Evolutionary conservation across 345 rosid species (phyloP).

Genomic region (Lepidium aucheri): DNA sequence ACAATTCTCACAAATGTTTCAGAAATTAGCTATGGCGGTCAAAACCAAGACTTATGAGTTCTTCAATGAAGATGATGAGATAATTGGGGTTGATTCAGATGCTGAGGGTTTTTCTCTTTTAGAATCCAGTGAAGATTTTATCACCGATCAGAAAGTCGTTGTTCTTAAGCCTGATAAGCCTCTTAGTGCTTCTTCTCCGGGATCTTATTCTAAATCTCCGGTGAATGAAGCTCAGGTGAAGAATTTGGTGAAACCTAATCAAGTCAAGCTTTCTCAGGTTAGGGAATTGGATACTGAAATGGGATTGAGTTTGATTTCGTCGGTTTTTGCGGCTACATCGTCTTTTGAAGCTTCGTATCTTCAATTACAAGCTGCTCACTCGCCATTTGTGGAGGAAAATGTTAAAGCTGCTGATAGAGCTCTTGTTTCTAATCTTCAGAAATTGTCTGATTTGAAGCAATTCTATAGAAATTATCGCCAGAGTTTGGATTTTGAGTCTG

Average conservation of each 20-base stretch:
- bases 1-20: slow-evolving; percentile 83
- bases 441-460: slow-evolving; percentile 60
- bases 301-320: slow-evolving; percentile 51
- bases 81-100: slow-evolving; percentile 13
- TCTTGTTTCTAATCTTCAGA: slow-evolving; percentile 58
- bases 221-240: not conserved
- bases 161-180: slow-evolving; percentile 76
- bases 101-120: slow-evolving; percentile 54
- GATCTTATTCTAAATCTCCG: slow-evolving; percentile 15
- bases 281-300: slow-evolving; percentile 37
- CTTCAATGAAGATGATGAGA: slow-evolving; percentile 59
- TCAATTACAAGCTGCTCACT: slow-evolving; percentile 77
- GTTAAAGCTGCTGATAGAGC: slow-evolving; percentile 69
- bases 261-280: too few species aligned
- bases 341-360: slow-evolving; percentile 85
- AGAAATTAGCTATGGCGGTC: slow-evolving; percentile 88
- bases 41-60: slow-evolving; percentile 86
- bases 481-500: slow-evolving; percentile 38
- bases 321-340: slow-evolving; percentile 62
- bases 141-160: slow-evolving; percentile 87
- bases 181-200: slow-evolving; percentile 7
- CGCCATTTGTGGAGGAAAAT: slow-evolving; percentile 58
- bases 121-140: slow-evolving; percentile 83
- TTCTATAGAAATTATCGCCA: slow-evolving; percentile 40
- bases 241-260: slow-evolving; percentile 11